Percentiles rank a stretch among this genome's conserved stretches.
phyloP scores from a whole-genome alignment of 2,329 filamentous ascomycete genomes.

The Aspergillus sp. region DNA sequence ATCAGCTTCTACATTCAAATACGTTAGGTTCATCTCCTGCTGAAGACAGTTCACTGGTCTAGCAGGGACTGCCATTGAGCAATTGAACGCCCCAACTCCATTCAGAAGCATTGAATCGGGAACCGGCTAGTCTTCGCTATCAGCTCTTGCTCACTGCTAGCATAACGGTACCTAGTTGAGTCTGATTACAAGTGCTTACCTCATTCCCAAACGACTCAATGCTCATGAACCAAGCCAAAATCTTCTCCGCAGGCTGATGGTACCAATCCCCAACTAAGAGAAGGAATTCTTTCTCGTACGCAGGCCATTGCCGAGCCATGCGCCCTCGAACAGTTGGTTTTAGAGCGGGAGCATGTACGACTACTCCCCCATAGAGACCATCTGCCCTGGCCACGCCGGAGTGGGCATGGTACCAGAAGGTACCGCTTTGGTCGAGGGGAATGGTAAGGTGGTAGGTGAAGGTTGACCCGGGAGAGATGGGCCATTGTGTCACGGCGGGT shows the following conservation, averaged over 20 bases:
- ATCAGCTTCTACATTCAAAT: slow-evolving; percentile 23
- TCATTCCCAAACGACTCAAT: slow-evolving; percentile 46
- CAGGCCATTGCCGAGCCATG: slow-evolving; percentile 15
- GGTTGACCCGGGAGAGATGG: slow-evolving; percentile 59
- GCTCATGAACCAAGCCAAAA: slow-evolving; percentile 46
- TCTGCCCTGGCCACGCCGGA: slow-evolving; percentile 44
- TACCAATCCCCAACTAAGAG: slow-evolving; percentile 54
- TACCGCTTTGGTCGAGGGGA: slow-evolving; percentile 40
- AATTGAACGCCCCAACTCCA: slow-evolving; percentile 47
- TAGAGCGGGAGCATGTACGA: slow-evolving; percentile 44
- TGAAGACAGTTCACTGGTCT: slow-evolving; percentile 46
- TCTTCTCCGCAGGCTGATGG: slow-evolving; percentile 42
- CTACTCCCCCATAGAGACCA: slow-evolving; percentile 49
- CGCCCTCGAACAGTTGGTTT: slow-evolving; percentile 20
- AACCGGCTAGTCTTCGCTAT: slow-evolving; percentile 38
- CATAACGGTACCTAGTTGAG: too few relatives aligned
- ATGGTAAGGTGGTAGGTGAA: slow-evolving; percentile 45
- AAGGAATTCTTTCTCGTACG: slow-evolving; percentile 43
- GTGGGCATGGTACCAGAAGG: slow-evolving; percentile 54
- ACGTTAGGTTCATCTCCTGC: slow-evolving; percentile 22
- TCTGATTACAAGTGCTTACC: slow-evolving; percentile 19
- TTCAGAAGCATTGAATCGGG: slow-evolving; percentile 52
- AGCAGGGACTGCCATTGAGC: slow-evolving; percentile 46
- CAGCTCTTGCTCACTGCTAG: neutral
- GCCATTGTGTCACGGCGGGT: slow-evolving; percentile 64